Evolutionary conservation across 2,329 filamentous ascomycete species (phyloP).

Genomic region (Penicillium palitans): DNA sequence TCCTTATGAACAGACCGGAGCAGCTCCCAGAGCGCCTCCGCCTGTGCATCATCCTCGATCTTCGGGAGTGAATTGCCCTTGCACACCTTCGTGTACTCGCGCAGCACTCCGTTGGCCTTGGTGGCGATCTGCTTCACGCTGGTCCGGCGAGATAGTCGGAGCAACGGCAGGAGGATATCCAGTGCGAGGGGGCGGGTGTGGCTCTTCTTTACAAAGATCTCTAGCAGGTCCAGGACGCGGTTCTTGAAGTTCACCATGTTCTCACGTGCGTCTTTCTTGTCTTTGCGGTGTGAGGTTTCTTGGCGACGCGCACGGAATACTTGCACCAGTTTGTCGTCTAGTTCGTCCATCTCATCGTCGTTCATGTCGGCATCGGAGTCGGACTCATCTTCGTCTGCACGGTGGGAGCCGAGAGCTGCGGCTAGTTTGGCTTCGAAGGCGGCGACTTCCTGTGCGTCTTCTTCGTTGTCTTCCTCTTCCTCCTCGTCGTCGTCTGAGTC

Average conservation of each 20-base stretch:
- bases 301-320: slow-evolving; percentile 80
- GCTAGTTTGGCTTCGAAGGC: slow-evolving; percentile 74
- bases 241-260: slow-evolving; percentile 94
- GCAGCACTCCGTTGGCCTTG: slow-evolving; percentile 71
- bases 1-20: slow-evolving; percentile 69
- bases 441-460: slow-evolving; percentile 54
- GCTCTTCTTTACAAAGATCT: slow-evolving; percentile 80
- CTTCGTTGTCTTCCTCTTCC: slow-evolving; percentile 47
- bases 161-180: slow-evolving; percentile 70
- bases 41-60: slow-evolving; percentile 35
- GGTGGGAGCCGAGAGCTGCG: slow-evolving; percentile 71
- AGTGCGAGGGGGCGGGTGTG: slow-evolving; percentile 67
- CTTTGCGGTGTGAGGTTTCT: slow-evolving; percentile 70
- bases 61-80: slow-evolving; percentile 49
- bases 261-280: slow-evolving; percentile 83
- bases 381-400: slow-evolving; percentile 57
- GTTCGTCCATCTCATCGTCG: slow-evolving; percentile 89
- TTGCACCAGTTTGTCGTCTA: slow-evolving; percentile 79
- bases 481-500: slow-evolving; percentile 34
- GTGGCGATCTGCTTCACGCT: slow-evolving; percentile 72
- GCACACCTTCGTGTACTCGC: slow-evolving; percentile 68
- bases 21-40: slow-evolving; percentile 54
- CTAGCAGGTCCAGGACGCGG: slow-evolving; percentile 82
- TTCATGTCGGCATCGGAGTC: slow-evolving; percentile 86
- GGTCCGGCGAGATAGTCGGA: slow-evolving; percentile 75